Conservation (phyloP, 768 basidiomycete genomes). For the Flagelloscypha sp. region DNA sequence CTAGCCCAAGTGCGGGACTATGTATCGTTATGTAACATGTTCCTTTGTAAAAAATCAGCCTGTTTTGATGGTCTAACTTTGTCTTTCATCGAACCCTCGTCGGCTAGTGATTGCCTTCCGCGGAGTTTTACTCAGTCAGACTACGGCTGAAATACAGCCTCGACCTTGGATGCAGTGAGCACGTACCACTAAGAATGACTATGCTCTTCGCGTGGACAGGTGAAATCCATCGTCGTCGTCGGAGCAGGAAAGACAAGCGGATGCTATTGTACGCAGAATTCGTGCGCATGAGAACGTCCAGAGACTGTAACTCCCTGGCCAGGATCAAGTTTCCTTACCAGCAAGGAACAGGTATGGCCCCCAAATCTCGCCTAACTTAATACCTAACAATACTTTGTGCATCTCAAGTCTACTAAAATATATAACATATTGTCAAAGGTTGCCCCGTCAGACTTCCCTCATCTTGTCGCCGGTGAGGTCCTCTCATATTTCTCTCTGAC, state of each 20-base stretch:
- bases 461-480: constrained; percentile 52
- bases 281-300: constrained; percentile 48
- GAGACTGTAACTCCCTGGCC: constrained; percentile 58
- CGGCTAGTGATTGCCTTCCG: no score
- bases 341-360: constrained; percentile 20
- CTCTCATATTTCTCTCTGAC: constrained; percentile 2
- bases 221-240: constrained; percentile 21
- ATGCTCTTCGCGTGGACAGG: constrained; percentile 42
- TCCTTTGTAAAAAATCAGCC: no score
- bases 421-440: constrained; percentile 59
- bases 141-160: no score
- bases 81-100: no score
- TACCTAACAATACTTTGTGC: constrained; percentile 23
- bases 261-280: constrained; percentile 45
- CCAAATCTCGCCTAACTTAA: neutral
- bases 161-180: no score
- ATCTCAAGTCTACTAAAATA: constrained; percentile 50
- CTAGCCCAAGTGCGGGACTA: no score
- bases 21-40: no score
- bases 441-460: constrained; percentile 43
- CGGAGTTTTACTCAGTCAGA: no score
- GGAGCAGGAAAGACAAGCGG: constrained; percentile 42
- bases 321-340: constrained; percentile 73
- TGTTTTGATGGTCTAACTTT: no score
- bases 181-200: no score